Evolutionary conservation across 495 filamentous ascomycete genomes (phyloP).

Genomic region (Aspergillus leporis): DNA sequence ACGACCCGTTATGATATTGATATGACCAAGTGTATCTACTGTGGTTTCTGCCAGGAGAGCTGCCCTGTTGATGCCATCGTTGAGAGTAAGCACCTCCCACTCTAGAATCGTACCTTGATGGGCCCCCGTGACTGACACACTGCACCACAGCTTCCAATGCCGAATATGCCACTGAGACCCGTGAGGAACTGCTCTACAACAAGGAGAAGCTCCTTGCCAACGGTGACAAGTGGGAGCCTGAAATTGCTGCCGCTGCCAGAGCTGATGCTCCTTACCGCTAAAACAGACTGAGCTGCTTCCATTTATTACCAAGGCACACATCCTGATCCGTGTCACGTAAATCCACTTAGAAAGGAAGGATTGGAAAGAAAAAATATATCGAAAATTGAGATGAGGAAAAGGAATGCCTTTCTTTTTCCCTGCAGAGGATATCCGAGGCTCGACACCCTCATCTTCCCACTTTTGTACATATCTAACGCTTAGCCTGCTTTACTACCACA

Average conservation of each 20-base stretch:
- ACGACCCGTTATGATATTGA: constrained; percentile 99
- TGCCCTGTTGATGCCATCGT: constrained; percentile 99
- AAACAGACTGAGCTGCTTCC: constrained; percentile 11
- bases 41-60: constrained; percentile 98
- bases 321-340: constrained; percentile 7
- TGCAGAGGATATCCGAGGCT: constrained; percentile 13
- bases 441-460: constrained; percentile 25
- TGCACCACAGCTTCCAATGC: constrained; percentile 71
- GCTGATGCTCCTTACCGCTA: constrained; percentile 90
- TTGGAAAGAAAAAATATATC: constrained; percentile 16
- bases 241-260: constrained; percentile 85
- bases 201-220: constrained; percentile 92
- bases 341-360: constrained; percentile 3
- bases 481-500: constrained; percentile 29
- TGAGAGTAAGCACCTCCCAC: constrained; percentile 57
- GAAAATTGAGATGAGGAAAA: constrained; percentile 28
- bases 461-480: constrained; percentile 40
- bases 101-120: not conserved
- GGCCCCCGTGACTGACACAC: constrained; percentile 21
- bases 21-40: constrained; percentile 99
- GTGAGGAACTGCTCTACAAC: constrained; percentile 97
- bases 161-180: constrained; percentile 96
- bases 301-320: not conserved
- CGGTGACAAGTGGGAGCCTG: constrained; percentile 98
- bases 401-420: constrained; percentile 14